A percentile compares a stretch with the other conserved stretches of the same genome.
Conservation (phyloP, 768 basidiomycete genomes). For the Pleurotus platypus region DNA sequence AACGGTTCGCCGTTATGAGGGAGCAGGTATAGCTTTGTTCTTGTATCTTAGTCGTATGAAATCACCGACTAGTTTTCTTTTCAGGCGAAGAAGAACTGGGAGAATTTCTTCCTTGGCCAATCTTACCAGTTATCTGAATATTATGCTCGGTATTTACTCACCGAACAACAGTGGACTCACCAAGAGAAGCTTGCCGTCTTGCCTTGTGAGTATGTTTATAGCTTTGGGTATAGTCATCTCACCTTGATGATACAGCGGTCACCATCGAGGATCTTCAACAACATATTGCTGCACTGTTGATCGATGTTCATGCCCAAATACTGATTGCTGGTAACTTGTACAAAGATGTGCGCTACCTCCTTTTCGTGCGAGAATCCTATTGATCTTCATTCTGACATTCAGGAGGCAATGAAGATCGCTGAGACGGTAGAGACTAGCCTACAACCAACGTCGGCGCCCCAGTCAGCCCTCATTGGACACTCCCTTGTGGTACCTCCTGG, state of each 20-base stretch:
- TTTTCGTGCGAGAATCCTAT: not conserved
- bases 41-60: not conserved
- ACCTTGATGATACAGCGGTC: slow-evolving; percentile 44
- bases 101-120: slow-evolving; percentile 85
- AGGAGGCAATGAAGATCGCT: slow-evolving; percentile 78
- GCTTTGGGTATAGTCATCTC: too few relatives aligned
- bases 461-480: slow-evolving; percentile 50
- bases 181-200: slow-evolving; percentile 76
- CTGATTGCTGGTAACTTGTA: slow-evolving; percentile 83
- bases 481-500: slow-evolving; percentile 70
- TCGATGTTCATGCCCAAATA: slow-evolving; percentile 63
- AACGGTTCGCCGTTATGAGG: slow-evolving; percentile 76
- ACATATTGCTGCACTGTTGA: slow-evolving; percentile 59
- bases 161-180: slow-evolving; percentile 71
- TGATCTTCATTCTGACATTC: slow-evolving; percentile 11
- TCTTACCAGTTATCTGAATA: slow-evolving; percentile 79
- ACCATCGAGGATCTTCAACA: slow-evolving; percentile 65
- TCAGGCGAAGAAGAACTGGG: slow-evolving; percentile 73
- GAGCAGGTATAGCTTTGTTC: slow-evolving; percentile 57
- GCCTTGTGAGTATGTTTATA: slow-evolving; percentile 46
- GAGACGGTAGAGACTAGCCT: slow-evolving; percentile 70
- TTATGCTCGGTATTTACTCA: slow-evolving; percentile 66
- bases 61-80: not conserved
- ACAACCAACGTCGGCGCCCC: slow-evolving; percentile 46
- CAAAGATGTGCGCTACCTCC: slow-evolving; percentile 58